Evolutionary conservation across 371 early-diverging fungal genomes (phyloP), one percentile per base, ranked within the genome.

Genomic region (Lichtheimia corymbifera): DNA sequence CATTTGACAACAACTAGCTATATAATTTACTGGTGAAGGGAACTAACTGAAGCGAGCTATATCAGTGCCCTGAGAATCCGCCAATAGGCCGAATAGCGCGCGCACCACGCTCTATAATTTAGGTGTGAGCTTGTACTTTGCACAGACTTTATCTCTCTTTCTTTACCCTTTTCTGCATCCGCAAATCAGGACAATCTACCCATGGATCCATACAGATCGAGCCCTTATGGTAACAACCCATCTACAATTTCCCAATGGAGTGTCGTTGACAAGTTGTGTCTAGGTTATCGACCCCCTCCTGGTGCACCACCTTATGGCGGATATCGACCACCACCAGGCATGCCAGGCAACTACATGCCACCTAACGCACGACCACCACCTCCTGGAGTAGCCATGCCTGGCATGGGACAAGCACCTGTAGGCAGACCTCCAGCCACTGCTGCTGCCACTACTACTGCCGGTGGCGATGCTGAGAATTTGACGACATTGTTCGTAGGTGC

Each of bases 401-500:
- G 18, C n/a, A 44, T 53, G 52, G 17, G 41, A 9, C 14, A 27
- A 18, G 13, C 45, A 42, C 17, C 53, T 14, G 22, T 44, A 40
- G 54, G 53, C 42, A 15, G 41, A 24, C 40, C 49, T 12, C 30
- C 49, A n/a, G 20, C 44, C 7, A 18, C 22, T 5, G 49, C 62
- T 41, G 27, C 49, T 24, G 13, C 47, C 15, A 27, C 59, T 17
- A 18, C 24, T 11, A 45, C 64, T 27, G 44, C 41, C 27, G 35
- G 47, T 18, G 40, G 55, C 27, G 63, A 59, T 9, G 47, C 64
- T 27, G 90, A 88, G 18, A 90, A 88, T 63, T 66, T 88, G 25
- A 88, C 86, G 13, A 91, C 90, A 3, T 69, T 92, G 2, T 93
- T 91, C 68, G 85, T 93, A 18, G 88, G 87, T 35, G 82, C 81